These are phyloP conservation scores for Triadica sebifera DNA, from an alignment of 345 rosid genomes.

Conservation along the genomic window DNA sequence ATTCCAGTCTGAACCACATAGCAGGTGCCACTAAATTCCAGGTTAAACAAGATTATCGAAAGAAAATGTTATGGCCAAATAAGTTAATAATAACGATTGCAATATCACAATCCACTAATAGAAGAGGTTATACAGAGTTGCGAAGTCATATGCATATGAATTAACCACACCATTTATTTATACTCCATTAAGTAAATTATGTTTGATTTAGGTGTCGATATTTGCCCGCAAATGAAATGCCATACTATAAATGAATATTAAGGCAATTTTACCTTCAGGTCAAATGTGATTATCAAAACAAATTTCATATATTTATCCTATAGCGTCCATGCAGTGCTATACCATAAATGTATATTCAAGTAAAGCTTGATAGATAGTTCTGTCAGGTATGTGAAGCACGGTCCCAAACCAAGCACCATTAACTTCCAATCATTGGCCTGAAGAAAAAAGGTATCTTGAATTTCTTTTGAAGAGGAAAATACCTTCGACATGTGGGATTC, in stretches of 20 bases:
- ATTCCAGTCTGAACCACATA: background rate
- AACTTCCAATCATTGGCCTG: background rate
- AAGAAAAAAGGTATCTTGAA: background rate
- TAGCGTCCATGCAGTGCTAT: no score
- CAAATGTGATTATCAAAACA: no score
- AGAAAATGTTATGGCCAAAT: background rate
- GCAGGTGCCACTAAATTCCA: background rate
- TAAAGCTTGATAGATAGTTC: no score
- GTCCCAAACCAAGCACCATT: background rate
- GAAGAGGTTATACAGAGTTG: no score
- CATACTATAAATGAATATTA: background rate
- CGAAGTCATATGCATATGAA: no score
- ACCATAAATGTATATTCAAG: no score
- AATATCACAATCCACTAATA: background rate
- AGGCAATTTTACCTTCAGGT: background rate
- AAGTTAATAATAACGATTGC: background rate
- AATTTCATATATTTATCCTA: no score
- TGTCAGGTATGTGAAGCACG: no score
- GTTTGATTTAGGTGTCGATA: background rate
- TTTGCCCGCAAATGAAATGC: background rate
- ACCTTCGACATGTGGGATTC: conserved; percentile 99
- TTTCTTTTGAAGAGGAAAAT: conserved; percentile 17
- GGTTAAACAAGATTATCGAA: background rate
- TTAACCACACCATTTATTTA: no score
- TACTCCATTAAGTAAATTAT: no score